A percentile compares a stretch with the other conserved stretches of the same genome.
Evolutionary conservation across 108 stramenopile genomes (phyloP).

Genomic region (Cyclostephanos tholiformis): DNA sequence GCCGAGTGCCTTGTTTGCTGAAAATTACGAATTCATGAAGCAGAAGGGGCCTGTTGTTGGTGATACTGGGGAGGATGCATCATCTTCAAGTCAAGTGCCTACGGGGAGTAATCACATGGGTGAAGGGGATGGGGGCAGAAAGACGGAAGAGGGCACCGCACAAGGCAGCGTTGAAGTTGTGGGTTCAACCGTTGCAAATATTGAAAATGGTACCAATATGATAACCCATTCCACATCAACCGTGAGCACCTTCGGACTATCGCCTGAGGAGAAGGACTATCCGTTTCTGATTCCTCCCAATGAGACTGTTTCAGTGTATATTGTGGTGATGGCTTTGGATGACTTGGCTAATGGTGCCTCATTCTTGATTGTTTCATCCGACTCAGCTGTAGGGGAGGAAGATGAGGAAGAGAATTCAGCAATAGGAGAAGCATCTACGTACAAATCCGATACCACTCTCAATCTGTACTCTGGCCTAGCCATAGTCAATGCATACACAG

Average conservation of each 20-base stretch:
- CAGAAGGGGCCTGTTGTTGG: background rate
- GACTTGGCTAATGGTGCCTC: background rate
- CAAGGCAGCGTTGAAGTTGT: no score
- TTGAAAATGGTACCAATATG: background rate
- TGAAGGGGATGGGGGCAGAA: background rate
- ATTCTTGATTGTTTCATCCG: constrained; percentile 13
- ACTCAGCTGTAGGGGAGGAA: background rate
- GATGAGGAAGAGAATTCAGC: background rate
- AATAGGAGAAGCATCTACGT: background rate
- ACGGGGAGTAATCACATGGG: no score
- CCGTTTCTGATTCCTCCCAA: constrained; percentile 21
- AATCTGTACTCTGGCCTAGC: constrained; percentile 14
- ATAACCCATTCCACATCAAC: background rate
- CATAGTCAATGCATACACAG: constrained; percentile 23
- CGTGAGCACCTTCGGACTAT: constrained; percentile 3
- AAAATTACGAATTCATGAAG: constrained; percentile 2
- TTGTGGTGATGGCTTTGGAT: constrained; percentile 3
- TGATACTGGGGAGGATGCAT: background rate
- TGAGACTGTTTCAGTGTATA: constrained; percentile 2
- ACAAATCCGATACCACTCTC: constrained; percentile 4
- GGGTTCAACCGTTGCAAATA: background rate
- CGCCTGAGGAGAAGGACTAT: constrained; percentile 15
- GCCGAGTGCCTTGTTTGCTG: constrained; percentile 10
- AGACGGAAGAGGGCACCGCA: background rate
- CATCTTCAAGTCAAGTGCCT: background rate